Base-by-base conservation (phyloP, 2,329 filamentous ascomycete species). In the Colletotrichum godetiae region DNA sequence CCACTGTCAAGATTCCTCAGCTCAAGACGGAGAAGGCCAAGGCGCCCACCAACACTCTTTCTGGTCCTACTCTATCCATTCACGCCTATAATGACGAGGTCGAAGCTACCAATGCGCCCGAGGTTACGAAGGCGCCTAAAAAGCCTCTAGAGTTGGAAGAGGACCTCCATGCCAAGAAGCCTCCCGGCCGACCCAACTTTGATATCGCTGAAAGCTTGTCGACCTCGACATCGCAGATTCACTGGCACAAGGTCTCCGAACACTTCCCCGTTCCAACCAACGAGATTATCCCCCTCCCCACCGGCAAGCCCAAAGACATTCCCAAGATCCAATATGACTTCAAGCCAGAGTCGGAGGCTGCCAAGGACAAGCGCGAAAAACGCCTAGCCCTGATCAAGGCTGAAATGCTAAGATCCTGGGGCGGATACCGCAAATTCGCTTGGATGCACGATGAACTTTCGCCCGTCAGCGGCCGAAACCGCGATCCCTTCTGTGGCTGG, bases 401-500 rank as follows among this genome's bases (percentile, higher is more conserved):
- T 6, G 93, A 95, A 71, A 94, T 97, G 81, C 85, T 89, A 78
- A 92, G 92, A 77, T 92, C 94, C 0, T 98, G 97, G 96, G 83
- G 86, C 4, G 94, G 94, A 46, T 98, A 98, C 84, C 93, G 89
- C 79, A 87, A 91, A 74, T 88, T 92, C 77, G 96, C 95, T 12
- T 97, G 94, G 91, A 90, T 92, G 74, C 94, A 97, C 77, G 97
- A 98, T 79, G 97, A 98, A 84, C 84, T 98, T 19, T 88, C 85
- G 57, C 97, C 97, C 2, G 86, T 96, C 11, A 89, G 90, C 35
- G 92, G 92, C 64, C 85, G 84, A 15, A 90, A 86, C 75, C 90
- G 90, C 22, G 93, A 98, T 79, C 94, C 95, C 0, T 98, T 98
- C 82, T 96, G 95, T 79, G 94, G 93, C 62, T 98, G 95, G 95